phyloP scores from a whole-genome alignment of 225 moss, liverwort and hornwort species.

The Straminergon stramineum region DNA sequence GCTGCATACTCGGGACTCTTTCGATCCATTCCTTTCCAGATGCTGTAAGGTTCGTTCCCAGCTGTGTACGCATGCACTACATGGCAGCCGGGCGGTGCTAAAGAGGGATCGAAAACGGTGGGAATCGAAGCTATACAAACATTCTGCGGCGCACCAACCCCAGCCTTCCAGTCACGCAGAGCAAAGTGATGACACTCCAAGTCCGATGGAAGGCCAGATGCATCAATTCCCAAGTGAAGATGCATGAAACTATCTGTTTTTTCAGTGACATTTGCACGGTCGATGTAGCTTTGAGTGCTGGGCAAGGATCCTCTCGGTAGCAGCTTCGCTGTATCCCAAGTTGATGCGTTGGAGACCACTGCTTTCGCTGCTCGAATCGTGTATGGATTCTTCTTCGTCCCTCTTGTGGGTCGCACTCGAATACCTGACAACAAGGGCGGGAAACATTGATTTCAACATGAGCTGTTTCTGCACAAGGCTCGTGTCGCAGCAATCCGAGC shows the following conservation, averaged over 20 bases:
- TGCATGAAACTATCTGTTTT: conserved; percentile 80
- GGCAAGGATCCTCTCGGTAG: conserved; percentile 20
- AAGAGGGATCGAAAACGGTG: conserved; percentile 59
- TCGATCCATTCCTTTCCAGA: conserved; percentile 75
- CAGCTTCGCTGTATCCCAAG: conserved; percentile 71
- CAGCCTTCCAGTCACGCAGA: conserved; percentile 49
- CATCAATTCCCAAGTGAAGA: conserved; percentile 70
- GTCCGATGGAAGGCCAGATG: conserved; percentile 43
- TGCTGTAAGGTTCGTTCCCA: conserved; percentile 69
- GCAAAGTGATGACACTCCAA: conserved; percentile 74
- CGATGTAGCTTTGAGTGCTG: conserved; percentile 1
- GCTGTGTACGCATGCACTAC: conserved; percentile 76
- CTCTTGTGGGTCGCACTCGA: conserved; percentile 40
- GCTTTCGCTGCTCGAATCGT: conserved; percentile 52
- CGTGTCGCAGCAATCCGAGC: background rate
- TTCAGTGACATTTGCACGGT: conserved; percentile 37
- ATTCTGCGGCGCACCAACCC: conserved; percentile 71
- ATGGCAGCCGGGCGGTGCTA: conserved; percentile 68
- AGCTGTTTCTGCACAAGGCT: background rate
- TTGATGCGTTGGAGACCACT: conserved; percentile 73
- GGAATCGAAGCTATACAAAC: conserved; percentile 66
- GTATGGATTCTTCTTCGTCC: conserved; percentile 29
- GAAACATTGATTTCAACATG: background rate
- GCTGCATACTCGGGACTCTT: conserved; percentile 46
- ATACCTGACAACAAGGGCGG: conserved; percentile 22